Percentiles rank a stretch among this genome's conserved stretches.
phyloP scores from a whole-genome alignment of 306 rosid species.

The Lablab purpureus region DNA sequence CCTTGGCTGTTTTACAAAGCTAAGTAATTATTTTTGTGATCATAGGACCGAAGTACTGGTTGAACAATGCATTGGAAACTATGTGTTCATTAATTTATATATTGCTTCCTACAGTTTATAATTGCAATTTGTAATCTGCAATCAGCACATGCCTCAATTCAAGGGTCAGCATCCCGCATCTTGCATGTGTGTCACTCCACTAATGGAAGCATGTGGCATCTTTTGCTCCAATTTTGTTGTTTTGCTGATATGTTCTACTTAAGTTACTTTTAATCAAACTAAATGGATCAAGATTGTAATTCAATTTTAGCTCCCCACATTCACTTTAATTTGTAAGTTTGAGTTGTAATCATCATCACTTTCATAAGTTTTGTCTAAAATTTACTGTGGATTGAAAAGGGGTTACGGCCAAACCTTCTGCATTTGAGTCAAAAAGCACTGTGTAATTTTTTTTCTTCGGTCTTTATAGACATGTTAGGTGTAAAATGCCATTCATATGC shows the following conservation, averaged over 20 bases:
- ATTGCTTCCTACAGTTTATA: slow-evolving; percentile 25
- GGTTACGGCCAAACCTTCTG: slow-evolving; percentile 21
- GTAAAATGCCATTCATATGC: slow-evolving; percentile 49
- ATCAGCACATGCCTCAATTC: slow-evolving; percentile 54
- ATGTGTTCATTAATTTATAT: neutral
- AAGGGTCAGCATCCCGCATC: slow-evolving; percentile 38
- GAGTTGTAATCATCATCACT: slow-evolving; percentile 38
- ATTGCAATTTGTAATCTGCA: slow-evolving; percentile 51
- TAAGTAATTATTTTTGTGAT: slow-evolving; percentile 5
- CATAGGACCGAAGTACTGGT: slow-evolving; percentile 40
- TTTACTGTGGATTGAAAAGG: slow-evolving; percentile 38
- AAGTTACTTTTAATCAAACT: slow-evolving; percentile 25
- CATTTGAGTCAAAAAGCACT: slow-evolving; percentile 29
- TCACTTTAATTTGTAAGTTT: slow-evolving; percentile 14
- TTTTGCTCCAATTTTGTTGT: slow-evolving; percentile 26
- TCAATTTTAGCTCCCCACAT: slow-evolving; percentile 37
- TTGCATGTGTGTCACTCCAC: slow-evolving; percentile 38
- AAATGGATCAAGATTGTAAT: slow-evolving; percentile 28
- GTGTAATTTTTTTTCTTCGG: slow-evolving; percentile 7
- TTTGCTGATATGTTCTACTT: slow-evolving; percentile 28
- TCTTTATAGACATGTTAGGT: slow-evolving; percentile 57
- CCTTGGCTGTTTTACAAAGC: slow-evolving; percentile 7
- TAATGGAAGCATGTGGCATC: slow-evolving; percentile 39
- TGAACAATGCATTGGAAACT: slow-evolving; percentile 19
- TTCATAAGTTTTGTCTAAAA: slow-evolving; percentile 47